Evolutionary conservation across 495 filamentous ascomycete genomes (phyloP), one percentile per base, ranked within the genome.

Genomic region (Penicillium soppii): DNA sequence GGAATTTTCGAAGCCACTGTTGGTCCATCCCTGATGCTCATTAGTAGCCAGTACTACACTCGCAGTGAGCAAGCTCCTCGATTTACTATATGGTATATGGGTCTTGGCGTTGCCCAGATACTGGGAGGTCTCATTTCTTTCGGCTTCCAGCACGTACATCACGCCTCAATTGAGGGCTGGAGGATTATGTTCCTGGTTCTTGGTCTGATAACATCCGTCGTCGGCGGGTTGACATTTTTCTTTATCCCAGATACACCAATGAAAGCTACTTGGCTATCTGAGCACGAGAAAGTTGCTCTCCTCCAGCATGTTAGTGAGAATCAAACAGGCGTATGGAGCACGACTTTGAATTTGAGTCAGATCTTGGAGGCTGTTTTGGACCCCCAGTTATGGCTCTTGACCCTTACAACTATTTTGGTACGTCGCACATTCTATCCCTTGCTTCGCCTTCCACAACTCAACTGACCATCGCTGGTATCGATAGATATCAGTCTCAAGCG

Each of bases 1-100:
- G 85, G 86, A 13, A 68, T 86, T 32, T 87, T 88, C 49, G 86
- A 87, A 68, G 81, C 84, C 15, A 77, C 80, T 15, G 76, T 86
- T 43, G 76, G 73, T 1, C 85, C 85, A 6, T 80, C 71, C 1
- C 61, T 87, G 52, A 79, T 82, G 54, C 58, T 76, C 1, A 51
- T 73, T 8, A 72, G 61, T 37, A 72, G 68, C 51, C 70, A 66
- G 53, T 89, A 81, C 75, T 89, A 88, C 47, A 79, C 79, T 0
- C 74, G 82, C 7, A 71, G 73, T 10, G 86, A 89, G 61, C 82
- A 86, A 65, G 79, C 83, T 0, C 66, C 80, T 9, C 70, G 85
- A 2, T 83, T 86, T 17, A 79, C 74, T 2, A 72, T 81, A 3
- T 88, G 85, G 85, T 88, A 85, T 53, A 73, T 73, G 33, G 83